These are phyloP conservation scores for Ettlia oleoabundans DNA, from an alignment of 139 green algal genomes.

Conservation along the genomic window DNA sequence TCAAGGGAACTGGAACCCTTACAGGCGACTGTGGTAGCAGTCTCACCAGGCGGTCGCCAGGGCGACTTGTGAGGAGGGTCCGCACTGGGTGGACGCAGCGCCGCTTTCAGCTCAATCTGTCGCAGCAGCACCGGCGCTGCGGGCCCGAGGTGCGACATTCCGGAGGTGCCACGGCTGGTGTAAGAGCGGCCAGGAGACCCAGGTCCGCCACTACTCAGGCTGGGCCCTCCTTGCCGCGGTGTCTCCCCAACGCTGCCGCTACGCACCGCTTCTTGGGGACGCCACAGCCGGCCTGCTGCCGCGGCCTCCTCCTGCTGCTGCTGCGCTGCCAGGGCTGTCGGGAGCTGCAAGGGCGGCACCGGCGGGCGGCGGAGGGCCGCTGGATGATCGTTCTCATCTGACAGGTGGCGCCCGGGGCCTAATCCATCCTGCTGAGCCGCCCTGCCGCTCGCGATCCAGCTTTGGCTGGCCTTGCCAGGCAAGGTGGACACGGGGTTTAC, in stretches of 20 bases:
- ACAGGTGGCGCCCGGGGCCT: background rate
- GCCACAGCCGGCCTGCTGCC: conserved; percentile 8
- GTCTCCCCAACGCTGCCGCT: conserved; percentile 7
- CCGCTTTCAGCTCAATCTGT: conserved; percentile 47
- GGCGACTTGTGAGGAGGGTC: conserved; percentile 28
- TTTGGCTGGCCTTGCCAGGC: background rate
- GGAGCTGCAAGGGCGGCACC: background rate
- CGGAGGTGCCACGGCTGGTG: background rate
- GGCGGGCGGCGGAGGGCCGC: background rate
- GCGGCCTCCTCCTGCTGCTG: background rate
- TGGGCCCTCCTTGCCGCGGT: background rate
- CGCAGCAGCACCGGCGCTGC: conserved; percentile 24
- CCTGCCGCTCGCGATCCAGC: background rate
- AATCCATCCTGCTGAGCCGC: background rate
- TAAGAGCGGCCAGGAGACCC: background rate
- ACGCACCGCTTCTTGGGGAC: conserved; percentile 16
- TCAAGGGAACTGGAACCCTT: too few species aligned
- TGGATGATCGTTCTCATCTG: conserved; percentile 7
- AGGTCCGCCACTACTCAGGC: background rate
- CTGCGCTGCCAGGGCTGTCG: background rate
- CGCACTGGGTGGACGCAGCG: conserved; percentile 12
- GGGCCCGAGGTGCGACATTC: background rate
- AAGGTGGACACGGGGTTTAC: conserved; percentile 44
- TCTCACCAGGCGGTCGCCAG: conserved; percentile 47
- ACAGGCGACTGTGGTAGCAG: background rate